Conservation (phyloP, 768 basidiomycete genomes). For the Agrocybe praecox region DNA sequence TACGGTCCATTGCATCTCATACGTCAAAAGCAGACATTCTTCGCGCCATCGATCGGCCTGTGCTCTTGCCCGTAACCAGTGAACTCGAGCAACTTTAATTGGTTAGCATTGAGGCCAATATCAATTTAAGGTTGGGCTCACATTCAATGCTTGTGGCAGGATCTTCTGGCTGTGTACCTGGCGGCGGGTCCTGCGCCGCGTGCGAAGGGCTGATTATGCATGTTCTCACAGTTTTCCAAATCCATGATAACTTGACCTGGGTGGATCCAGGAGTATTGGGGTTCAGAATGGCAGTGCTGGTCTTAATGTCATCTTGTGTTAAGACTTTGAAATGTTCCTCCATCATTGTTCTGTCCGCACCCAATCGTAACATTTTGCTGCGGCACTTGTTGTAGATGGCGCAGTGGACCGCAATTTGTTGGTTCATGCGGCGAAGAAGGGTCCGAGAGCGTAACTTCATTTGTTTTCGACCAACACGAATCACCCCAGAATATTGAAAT, state of each 20-base stretch:
- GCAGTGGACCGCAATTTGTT: neutral
- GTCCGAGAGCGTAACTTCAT: neutral
- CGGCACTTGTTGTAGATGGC: constrained; percentile 2
- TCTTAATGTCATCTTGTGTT: constrained; percentile 4
- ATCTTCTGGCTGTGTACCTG: neutral
- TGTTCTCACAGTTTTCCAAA: constrained; percentile 8
- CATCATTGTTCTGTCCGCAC: neutral
- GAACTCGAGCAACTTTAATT: constrained; percentile 13
- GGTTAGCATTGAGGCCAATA: neutral
- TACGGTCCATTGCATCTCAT: constrained; percentile 3
- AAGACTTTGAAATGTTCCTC: neutral
- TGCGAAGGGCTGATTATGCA: neutral
- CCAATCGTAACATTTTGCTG: neutral
- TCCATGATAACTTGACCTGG: constrained; percentile 4
- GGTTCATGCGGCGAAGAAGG: neutral
- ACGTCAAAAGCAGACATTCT: neutral
- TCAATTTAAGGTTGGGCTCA: constrained; percentile 3
- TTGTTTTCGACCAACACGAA: constrained; percentile 1
- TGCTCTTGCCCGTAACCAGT: constrained; percentile 18
- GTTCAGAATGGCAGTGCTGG: constrained; percentile 13
- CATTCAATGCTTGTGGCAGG: constrained; percentile 2
- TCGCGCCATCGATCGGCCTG: constrained; percentile 12
- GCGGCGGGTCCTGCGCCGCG: neutral
- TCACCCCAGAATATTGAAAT: constrained; percentile 10
- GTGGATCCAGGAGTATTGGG: constrained; percentile 15